Conservation (phyloP, 2,329 filamentous ascomycete genomes). For the Botrytis byssoidea region DNA sequence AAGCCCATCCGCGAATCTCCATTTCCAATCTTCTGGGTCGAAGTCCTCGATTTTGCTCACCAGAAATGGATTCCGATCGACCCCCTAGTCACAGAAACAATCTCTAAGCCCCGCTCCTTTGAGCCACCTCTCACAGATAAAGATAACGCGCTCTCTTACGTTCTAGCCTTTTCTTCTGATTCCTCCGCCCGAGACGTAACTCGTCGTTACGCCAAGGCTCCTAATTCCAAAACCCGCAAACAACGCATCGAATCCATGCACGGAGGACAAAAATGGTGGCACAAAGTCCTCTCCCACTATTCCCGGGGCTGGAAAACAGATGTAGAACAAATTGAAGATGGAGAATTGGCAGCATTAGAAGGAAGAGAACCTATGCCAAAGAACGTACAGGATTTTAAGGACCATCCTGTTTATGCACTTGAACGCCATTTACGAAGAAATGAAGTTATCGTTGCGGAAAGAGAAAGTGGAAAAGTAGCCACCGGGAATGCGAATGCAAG, state of each 20-base stretch:
- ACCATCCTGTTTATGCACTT: slow-evolving; percentile 79
- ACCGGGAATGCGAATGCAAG: slow-evolving; percentile 56
- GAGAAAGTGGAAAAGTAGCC: slow-evolving; percentile 73
- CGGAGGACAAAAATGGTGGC: slow-evolving; percentile 54
- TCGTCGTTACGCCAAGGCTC: slow-evolving; percentile 80
- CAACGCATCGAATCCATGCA: slow-evolving; percentile 68
- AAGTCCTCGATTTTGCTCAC: slow-evolving; percentile 79
- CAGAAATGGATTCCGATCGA: slow-evolving; percentile 93
- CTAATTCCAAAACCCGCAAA: slow-evolving; percentile 84
- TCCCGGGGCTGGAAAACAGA: slow-evolving; percentile 50
- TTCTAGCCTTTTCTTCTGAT: slow-evolving; percentile 80
- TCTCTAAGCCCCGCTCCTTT: slow-evolving; percentile 72
- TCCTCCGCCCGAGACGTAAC: slow-evolving; percentile 82
- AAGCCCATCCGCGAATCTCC: slow-evolving; percentile 63
- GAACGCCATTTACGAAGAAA: slow-evolving; percentile 81
- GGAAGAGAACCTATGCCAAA: slow-evolving; percentile 80
- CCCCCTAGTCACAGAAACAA: slow-evolving; percentile 74
- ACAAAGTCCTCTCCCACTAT: slow-evolving; percentile 51
- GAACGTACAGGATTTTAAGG: slow-evolving; percentile 83
- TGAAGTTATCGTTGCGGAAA: slow-evolving; percentile 71
- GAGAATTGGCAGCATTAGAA: slow-evolving; percentile 68
- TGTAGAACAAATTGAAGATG: slow-evolving; percentile 80
- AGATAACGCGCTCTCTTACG: slow-evolving; percentile 78
- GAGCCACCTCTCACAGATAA: slow-evolving; percentile 80
- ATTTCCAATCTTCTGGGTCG: slow-evolving; percentile 91